Evolutionary conservation across 1,139 yeast genomes (phyloP), one percentile per base, ranked within the genome.

Genomic region (Diutina scorzettiae): DNA sequence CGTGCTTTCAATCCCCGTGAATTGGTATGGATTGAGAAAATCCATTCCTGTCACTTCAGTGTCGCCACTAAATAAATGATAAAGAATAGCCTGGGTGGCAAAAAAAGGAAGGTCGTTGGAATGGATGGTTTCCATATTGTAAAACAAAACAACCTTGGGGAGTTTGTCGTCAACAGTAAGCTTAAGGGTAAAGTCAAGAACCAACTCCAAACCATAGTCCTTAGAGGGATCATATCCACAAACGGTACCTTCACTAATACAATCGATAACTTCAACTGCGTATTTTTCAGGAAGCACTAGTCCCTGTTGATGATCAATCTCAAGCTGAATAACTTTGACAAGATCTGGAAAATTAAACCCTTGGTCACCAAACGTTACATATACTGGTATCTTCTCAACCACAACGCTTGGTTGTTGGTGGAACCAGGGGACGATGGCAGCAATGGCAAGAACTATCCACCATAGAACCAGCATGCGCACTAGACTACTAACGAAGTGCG

Each of bases 61-160:
- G 46, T 81, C 87, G 2, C 70, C 60, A 7, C 52, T 56, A 53
- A 75, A 74, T 11, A 79, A 59, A 48, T 75, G 75, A 45, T 76
- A 74, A 12, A 78, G 48, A 20, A 81, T 52, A 1, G 81, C 66
- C 47, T 77, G 81, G 0, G 81, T 70, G 5, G 77, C 62, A 45
- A 72, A 69, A 47, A 68, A 79, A 0, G 89, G 87, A 31, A 81
- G 55, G 46, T 73, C 79, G 47, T 79, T 81, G 11, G 62, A 55
- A 42, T 69, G 68, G n/a, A 81, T 66, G 9, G 74, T 54, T 2
- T 62, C 63, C 39, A 74, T 57, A 28, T 69, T 63, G 52, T 72
- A 77, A 11, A 46, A 30, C 41, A 30, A n/a, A 32, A 44, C 62
- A 0, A 76, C 74, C 43, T 60, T 66, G 21, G 70, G 64, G 2